A percentile compares a stretch with the other conserved stretches of the same genome.
Conservation (phyloP, 768 basidiomycete genomes). For the Gautieria morchelliformis region DNA sequence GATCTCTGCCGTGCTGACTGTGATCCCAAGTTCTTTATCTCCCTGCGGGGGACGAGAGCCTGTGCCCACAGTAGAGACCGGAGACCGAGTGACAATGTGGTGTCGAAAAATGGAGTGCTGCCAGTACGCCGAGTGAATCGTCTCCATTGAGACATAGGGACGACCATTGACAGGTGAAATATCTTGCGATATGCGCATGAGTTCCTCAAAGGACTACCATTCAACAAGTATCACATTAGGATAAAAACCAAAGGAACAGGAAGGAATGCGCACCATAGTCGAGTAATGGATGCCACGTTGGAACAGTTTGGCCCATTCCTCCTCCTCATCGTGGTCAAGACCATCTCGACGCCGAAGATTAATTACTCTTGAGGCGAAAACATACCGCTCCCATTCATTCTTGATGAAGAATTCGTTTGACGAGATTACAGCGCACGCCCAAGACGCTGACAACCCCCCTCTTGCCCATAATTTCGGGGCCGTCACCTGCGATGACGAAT, state of each 20-base stretch:
- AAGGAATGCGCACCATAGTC: conserved; percentile 56
- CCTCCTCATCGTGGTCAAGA: conserved; percentile 42
- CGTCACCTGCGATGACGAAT: conserved; percentile 13
- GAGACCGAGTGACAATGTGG: conserved; percentile 37
- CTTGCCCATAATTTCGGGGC: conserved; percentile 61
- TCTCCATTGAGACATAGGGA: conserved; percentile 56
- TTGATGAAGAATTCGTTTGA: conserved; percentile 74
- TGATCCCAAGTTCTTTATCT: conserved; percentile 61
- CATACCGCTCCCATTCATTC: conserved; percentile 73
- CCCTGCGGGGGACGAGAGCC: conserved; percentile 10
- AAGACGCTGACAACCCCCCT: conserved; percentile 61
- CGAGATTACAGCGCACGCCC: conserved; percentile 66
- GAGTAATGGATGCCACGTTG: conserved; percentile 70
- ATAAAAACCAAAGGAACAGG: too few relatives aligned
- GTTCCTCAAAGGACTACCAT: conserved; percentile 66
- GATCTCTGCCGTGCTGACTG: conserved; percentile 45
- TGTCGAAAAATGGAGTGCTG: conserved; percentile 57
- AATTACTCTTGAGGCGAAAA: conserved; percentile 63
- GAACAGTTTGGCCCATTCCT: conserved; percentile 63
- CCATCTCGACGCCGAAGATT: conserved; percentile 58
- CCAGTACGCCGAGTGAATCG: conserved; percentile 78
- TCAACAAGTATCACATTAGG: conserved; percentile 6
- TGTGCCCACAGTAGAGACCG: background rate
- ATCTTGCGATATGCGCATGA: conserved; percentile 65
- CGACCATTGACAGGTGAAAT: conserved; percentile 60